These are phyloP conservation scores for Alternaria gaisen DNA, from an alignment of 2,329 filamentous ascomycete genomes.

Conservation along the genomic window DNA sequence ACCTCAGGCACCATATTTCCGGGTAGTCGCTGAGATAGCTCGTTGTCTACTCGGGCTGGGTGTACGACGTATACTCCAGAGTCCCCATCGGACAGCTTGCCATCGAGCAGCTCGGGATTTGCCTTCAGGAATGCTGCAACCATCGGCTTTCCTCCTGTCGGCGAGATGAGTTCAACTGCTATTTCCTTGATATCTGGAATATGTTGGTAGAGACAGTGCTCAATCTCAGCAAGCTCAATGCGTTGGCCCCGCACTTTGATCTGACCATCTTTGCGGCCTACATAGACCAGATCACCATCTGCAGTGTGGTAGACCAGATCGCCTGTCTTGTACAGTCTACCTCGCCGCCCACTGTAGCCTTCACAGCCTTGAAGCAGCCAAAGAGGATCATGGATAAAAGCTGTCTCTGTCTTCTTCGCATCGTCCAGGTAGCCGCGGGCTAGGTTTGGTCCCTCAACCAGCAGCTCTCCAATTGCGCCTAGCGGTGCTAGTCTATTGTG, in stretches of 20 bases:
- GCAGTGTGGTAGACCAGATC: conserved; percentile 7
- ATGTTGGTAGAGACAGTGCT: background rate
- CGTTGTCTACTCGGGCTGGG: too few relatives aligned
- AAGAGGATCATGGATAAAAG: conserved; percentile 41
- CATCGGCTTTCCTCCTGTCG: too few relatives aligned
- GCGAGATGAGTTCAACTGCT: too few relatives aligned
- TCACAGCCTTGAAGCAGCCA: background rate
- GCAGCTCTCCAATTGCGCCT: conserved; percentile 56
- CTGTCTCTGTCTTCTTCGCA: conserved; percentile 33
- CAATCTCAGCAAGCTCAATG: conserved; percentile 27
- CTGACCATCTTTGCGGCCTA: conserved; percentile 27
- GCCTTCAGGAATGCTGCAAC: too few relatives aligned
- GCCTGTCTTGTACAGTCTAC: conserved; percentile 6
- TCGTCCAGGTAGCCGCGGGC: conserved; percentile 33
- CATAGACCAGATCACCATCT: conserved; percentile 16
- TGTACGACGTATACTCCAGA: too few relatives aligned
- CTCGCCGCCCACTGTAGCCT: background rate
- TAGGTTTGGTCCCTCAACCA: conserved; percentile 63
- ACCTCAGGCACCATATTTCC: conserved; percentile 54
- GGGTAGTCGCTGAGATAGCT: conserved; percentile 22
- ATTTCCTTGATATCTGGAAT: too few relatives aligned
- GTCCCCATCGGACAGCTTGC: too few relatives aligned
- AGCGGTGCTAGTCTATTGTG: conserved; percentile 20
- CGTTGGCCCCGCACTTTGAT: conserved; percentile 27
- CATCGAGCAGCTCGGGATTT: too few relatives aligned